Percentiles rank a stretch among this genome's conserved stretches.
Evolutionary conservation across 1,139 yeast genomes (phyloP).

Genomic region (Candida neerlandica): DNA sequence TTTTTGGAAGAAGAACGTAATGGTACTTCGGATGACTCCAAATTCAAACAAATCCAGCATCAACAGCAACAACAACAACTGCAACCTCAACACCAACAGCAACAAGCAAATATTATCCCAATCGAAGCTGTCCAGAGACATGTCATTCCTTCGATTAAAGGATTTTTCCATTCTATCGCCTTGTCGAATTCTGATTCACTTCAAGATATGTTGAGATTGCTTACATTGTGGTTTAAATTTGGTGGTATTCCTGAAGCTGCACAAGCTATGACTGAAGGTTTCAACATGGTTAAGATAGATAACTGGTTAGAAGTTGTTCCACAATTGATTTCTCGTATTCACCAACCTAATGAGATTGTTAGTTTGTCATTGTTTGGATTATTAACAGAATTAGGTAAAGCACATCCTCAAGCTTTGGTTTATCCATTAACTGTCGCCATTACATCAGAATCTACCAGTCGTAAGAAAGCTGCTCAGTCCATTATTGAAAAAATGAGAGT

Average conservation of each 20-base stretch:
- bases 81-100: constrained; percentile 9
- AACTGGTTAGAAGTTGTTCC: constrained; percentile 96
- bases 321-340: constrained; percentile 93
- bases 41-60: constrained; percentile 19
- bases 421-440: constrained; percentile 96
- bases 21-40: constrained; percentile 19
- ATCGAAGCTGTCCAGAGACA: constrained; percentile 75
- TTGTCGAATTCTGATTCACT: constrained; percentile 83
- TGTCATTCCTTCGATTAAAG: constrained; percentile 92
- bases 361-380: constrained; percentile 78
- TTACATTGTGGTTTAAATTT: constrained; percentile 93
- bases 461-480: constrained; percentile 89
- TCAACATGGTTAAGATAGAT: constrained; percentile 84
- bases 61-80: constrained; percentile 18
- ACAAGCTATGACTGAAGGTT: constrained; percentile 88
- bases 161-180: constrained; percentile 93
- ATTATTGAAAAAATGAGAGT: constrained; percentile 91
- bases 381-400: constrained; percentile 85
- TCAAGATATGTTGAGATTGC: constrained; percentile 86
- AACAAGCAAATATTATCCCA: constrained; percentile 35
- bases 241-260: constrained; percentile 95
- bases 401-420: constrained; percentile 95
- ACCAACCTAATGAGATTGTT: constrained; percentile 88
- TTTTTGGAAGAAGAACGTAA: constrained; percentile 21
- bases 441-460: constrained; percentile 84